Base-by-base conservation (phyloP, 1,139 yeast genomes). In the Hemisphaericaspora lyxosophila region DNA sequence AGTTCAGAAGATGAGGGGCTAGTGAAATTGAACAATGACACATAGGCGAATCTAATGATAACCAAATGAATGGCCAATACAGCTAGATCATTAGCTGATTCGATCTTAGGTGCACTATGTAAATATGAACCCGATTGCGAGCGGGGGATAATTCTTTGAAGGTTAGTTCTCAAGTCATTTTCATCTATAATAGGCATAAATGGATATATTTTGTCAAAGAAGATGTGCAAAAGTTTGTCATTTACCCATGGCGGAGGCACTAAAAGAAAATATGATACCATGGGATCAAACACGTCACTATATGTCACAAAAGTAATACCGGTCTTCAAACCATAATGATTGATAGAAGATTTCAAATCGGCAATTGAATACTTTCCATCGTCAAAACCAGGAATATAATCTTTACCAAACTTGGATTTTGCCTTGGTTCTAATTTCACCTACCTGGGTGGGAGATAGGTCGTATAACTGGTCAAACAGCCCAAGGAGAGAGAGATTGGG, bases 151-250 rank as follows among this genome's bases (percentile, higher is more conserved):
- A 54, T 35, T 31, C 54, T 50, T 3, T 40, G 36, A 26, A 66
- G 39, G 7, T 59, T 52, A 9, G 27, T 20, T 12, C 42, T 35
- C 38, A 63, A 59, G 1, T 47, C 42, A 3, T 34, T 34, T 46
- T 75, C 75, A 39, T 75, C 79, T 12, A 77, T 43, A 34, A 70
- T 62, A 1, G 84, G 83, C 44, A 67, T 55, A 36, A 65, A 63
- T 0, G 75, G 73, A 39, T 70, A 70, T 11, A 75, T 59, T 15
- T 60, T 54, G 3, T 49, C 52, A 49, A 78, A 77, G 49, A 66
- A 78, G 13, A 49, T 31, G 9, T 43, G 39, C 13, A 55, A 28
- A 18, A 39, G 35, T 30, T 39, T 33, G 4, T 33, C 27, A 18
- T 38, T 36, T 5, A 36, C 41, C 40, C 39, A 34, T 11, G 46